Percentiles rank a stretch among this genome's conserved stretches.
Evolutionary conservation across 768 basidiomycete genomes (phyloP).

Genomic region (Tulasnella sp.): DNA sequence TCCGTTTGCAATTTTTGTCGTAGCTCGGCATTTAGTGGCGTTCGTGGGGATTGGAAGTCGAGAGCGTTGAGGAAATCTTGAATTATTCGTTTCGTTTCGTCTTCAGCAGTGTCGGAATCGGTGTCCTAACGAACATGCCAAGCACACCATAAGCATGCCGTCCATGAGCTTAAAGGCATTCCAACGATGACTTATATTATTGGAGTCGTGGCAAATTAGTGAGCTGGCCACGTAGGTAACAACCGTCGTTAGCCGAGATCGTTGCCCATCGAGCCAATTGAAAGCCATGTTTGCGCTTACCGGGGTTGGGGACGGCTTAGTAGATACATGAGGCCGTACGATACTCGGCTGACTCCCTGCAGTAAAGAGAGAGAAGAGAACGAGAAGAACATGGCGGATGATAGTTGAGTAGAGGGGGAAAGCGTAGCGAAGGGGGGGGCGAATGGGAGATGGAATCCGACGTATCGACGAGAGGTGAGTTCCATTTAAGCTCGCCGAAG

Average conservation of each 20-base stretch:
- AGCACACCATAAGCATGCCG: not conserved
- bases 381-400: not conserved
- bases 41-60: not conserved
- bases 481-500: constrained; percentile 9
- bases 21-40: not conserved
- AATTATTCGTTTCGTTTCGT: constrained; percentile 8
- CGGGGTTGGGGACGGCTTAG: not conserved
- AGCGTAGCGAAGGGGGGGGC: not conserved
- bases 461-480: not conserved
- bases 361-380: not conserved
- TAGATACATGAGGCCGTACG: not conserved
- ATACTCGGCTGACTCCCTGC: not conserved
- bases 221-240: not conserved
- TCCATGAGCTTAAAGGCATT: not conserved
- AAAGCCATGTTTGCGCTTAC: not conserved
- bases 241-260: not conserved
- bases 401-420: not conserved
- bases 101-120: not conserved
- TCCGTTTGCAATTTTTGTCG: not conserved
- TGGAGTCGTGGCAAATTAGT: not conserved
- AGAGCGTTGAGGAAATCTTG: constrained; percentile 3
- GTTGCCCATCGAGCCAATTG: not conserved
- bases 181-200: not conserved
- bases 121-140: not conserved
- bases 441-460: not conserved